Percentiles rank a stretch among this genome's conserved stretches.
phyloP scores from a whole-genome alignment of 768 basidiomycete species.

The Multifurca ochricompacta region DNA sequence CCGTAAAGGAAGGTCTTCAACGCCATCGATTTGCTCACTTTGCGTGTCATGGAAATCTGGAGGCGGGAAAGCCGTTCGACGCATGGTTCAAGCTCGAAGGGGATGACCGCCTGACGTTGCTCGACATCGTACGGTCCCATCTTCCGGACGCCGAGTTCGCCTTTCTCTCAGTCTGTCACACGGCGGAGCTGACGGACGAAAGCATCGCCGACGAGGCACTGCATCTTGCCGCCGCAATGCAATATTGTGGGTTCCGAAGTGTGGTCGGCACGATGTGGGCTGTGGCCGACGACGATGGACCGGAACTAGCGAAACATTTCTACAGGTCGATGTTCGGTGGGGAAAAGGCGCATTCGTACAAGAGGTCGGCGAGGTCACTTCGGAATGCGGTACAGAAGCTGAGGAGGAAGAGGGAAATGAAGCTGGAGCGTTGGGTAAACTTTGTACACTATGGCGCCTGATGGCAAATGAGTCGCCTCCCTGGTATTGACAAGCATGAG shows the following conservation, averaged over 20 bases:
- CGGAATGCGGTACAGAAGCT: background rate
- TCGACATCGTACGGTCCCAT: too few relatives aligned
- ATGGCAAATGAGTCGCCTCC: background rate
- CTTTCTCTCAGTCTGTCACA: too few relatives aligned
- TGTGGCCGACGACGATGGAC: conserved; percentile 6
- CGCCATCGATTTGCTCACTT: background rate
- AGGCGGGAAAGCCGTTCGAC: background rate
- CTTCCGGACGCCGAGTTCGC: too few relatives aligned
- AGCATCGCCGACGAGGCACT: too few relatives aligned
- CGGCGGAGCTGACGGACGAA: too few relatives aligned
- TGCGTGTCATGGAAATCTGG: conserved; percentile 1
- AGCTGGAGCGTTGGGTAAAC: background rate
- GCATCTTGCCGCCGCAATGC: too few relatives aligned
- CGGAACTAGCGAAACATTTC: conserved; percentile 4
- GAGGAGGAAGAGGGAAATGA: background rate
- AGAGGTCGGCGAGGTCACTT: background rate
- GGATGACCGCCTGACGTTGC: too few relatives aligned
- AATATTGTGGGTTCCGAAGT: too few relatives aligned
- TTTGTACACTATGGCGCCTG: conserved; percentile 6
- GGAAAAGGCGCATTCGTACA: background rate
- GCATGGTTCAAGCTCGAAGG: background rate
- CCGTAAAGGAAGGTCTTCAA: background rate
- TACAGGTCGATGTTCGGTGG: background rate
- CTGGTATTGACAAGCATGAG: background rate
- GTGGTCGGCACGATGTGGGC: conserved; percentile 17